These are phyloP conservation scores for Clarireedia homoeocarpa DNA, from an alignment of 2,329 filamentous ascomycete genomes.

Conservation along the genomic window DNA sequence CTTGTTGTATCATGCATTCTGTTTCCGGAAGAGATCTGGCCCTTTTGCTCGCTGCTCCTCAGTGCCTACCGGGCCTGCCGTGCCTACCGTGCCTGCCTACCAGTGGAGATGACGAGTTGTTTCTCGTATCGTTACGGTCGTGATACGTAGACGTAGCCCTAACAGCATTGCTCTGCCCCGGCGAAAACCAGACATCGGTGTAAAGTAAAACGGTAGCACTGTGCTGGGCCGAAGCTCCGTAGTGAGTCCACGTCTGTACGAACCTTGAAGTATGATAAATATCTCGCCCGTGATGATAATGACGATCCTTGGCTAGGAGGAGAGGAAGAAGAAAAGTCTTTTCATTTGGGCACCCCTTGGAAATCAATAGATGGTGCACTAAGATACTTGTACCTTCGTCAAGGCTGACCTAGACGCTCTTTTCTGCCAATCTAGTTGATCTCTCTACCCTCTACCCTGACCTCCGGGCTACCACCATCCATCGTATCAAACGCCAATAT, in stretches of 20 bases:
- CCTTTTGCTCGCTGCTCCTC: not conserved
- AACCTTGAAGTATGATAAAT: not conserved
- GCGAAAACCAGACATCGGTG: not conserved
- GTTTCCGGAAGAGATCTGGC: not conserved
- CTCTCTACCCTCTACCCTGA: no score
- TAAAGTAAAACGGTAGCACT: not conserved
- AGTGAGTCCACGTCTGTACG: no score
- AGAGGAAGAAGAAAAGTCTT: not conserved
- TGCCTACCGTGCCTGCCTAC: not conserved
- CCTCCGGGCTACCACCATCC: no score
- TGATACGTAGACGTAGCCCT: no score
- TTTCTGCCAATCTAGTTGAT: no score
- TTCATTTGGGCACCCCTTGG: not conserved
- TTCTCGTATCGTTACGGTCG: not conserved
- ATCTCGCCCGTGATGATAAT: not conserved
- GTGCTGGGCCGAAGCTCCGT: not conserved
- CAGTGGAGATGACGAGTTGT: not conserved
- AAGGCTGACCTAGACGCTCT: no score
- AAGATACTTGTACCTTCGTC: not conserved
- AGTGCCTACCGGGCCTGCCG: no score
- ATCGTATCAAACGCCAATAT: not conserved
- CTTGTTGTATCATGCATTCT: not conserved
- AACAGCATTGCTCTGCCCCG: not conserved
- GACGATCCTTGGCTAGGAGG: conserved; percentile 3
- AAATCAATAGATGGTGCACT: not conserved